Conservation (phyloP, 2,329 filamentous ascomycete genomes). For the Aspergillus tamarii region DNA sequence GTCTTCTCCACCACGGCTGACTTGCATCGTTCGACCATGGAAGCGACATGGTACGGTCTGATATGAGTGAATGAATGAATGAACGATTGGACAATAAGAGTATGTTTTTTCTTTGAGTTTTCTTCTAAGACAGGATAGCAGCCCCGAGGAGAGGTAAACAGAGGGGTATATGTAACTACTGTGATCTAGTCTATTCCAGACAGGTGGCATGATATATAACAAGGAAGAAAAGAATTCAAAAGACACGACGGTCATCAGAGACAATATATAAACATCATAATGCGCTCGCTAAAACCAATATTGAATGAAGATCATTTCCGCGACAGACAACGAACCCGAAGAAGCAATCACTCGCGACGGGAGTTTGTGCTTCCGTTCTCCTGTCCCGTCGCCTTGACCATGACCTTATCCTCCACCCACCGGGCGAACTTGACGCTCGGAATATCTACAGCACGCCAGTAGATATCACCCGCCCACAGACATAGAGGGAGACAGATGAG, state of each 20-base stretch:
- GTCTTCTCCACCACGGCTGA: background rate
- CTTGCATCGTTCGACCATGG: slow-evolving; percentile 5
- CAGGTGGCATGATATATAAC: background rate
- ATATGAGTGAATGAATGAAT: slow-evolving; percentile 42
- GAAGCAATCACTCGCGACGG: slow-evolving; percentile 11
- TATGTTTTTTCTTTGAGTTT: background rate
- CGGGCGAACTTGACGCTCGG: slow-evolving; percentile 55
- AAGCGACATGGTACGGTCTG: slow-evolving; percentile 22
- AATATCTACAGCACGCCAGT: slow-evolving; percentile 61
- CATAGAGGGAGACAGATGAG: slow-evolving; percentile 43
- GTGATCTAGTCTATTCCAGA: background rate
- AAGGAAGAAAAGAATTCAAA: background rate
- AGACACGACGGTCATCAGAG: background rate
- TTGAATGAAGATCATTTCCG: slow-evolving; percentile 9
- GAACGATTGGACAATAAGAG: slow-evolving; percentile 26
- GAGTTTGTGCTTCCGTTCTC: slow-evolving; percentile 10
- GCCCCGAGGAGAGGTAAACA: background rate
- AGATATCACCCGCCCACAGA: slow-evolving; percentile 62
- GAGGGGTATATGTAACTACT: slow-evolving; percentile 3
- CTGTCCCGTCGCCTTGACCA: slow-evolving; percentile 24
- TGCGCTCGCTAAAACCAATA: slow-evolving; percentile 11
- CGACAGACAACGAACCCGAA: background rate
- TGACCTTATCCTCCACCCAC: slow-evolving; percentile 49
- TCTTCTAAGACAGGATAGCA: background rate
- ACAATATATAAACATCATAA: background rate